Conservation (phyloP, 2,329 filamentous ascomycete species). For the Arthrinium puccinioides region DNA sequence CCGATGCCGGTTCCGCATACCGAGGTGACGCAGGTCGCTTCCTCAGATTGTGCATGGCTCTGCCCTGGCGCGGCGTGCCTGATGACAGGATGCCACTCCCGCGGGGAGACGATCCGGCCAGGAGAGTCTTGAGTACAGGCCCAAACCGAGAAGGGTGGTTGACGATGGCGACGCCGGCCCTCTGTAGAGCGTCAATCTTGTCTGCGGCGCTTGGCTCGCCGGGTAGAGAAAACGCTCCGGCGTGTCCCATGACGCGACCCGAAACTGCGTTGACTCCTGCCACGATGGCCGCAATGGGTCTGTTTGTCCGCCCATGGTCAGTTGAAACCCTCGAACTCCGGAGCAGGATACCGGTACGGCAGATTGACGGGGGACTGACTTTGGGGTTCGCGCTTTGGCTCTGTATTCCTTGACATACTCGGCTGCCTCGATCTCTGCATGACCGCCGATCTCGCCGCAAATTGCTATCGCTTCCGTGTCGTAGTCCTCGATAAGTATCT, state of each 20-base stretch:
- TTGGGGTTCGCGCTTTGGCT: conserved; percentile 48
- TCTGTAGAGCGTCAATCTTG: conserved; percentile 62
- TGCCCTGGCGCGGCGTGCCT: conserved; percentile 31
- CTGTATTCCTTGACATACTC: conserved; percentile 65
- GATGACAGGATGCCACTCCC: conserved; percentile 5
- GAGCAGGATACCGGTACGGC: too few relatives aligned
- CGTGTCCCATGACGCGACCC: conserved; percentile 70
- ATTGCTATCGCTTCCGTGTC: conserved; percentile 66
- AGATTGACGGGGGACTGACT: conserved; percentile 37
- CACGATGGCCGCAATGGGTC: conserved; percentile 66
- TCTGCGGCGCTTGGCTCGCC: conserved; percentile 56
- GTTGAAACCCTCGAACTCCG: neutral
- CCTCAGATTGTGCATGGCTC: conserved; percentile 42
- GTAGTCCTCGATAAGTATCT: conserved; percentile 57
- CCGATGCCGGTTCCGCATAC: neutral
- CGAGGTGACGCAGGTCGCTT: conserved; percentile 18
- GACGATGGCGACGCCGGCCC: conserved; percentile 62
- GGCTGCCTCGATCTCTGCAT: conserved; percentile 63
- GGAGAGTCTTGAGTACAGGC: conserved; percentile 54
- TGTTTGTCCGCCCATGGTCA: conserved; percentile 19
- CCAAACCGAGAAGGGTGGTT: conserved; percentile 73
- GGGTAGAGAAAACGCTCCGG: conserved; percentile 62
- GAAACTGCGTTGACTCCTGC: conserved; percentile 57
- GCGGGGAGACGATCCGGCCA: conserved; percentile 28
- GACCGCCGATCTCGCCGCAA: conserved; percentile 66